Base-by-base conservation (phyloP, 768 basidiomycete species). In the Boletus pseudopeckii region DNA sequence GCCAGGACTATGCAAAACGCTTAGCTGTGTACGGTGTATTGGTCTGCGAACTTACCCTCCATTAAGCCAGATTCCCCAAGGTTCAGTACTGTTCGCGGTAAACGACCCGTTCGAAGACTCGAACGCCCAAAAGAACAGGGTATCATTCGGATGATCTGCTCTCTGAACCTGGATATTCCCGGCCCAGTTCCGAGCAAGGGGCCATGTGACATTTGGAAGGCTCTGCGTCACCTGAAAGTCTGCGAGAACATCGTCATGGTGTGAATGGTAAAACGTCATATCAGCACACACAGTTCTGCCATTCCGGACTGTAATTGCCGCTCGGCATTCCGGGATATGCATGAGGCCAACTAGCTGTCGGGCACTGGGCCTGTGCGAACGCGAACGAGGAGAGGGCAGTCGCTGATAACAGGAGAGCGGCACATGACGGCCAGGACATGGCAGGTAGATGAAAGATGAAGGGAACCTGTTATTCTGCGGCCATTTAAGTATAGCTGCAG, bases 51-150 rank as follows among this genome's bases (percentile, higher is more conserved):
- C 80, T 45, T 61, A 83, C 82, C 84, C 85, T 67, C 85, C 86
- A 55, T 85, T 86, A 10, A 88, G 68, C 85, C 85, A 88, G 37
- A 88, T 82, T 7, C 77, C 79, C 86, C 86, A 88, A 8, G 86
- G 86, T 17, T 82, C 76, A 11, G 53, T 59, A 20, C 64, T 63
- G 37, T 58, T 48, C 51, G 64, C 67, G 5, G 80, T 85, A 32
- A 88, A 69, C 7, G 85, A 85, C 0, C 83, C 82, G 5, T 72
- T 62, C 0, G 71, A 67, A 38, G 79, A 80, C 57, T 87, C 85
- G 54, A 82, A 81, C 6, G 76, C 85, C 71, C 79, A 76, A 60
- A 86, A 86, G 70, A 85, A 87, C 4, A 86, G 67, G 0, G 84
- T 87, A 55, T 86, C 68, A 51, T 86, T 84, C 0, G 82, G 82